Percentiles rank a stretch among this genome's conserved stretches.
These are phyloP conservation scores for Cladosporium sp. DNA, from an alignment of 2,329 filamentous ascomycete species.

Conservation along the genomic window DNA sequence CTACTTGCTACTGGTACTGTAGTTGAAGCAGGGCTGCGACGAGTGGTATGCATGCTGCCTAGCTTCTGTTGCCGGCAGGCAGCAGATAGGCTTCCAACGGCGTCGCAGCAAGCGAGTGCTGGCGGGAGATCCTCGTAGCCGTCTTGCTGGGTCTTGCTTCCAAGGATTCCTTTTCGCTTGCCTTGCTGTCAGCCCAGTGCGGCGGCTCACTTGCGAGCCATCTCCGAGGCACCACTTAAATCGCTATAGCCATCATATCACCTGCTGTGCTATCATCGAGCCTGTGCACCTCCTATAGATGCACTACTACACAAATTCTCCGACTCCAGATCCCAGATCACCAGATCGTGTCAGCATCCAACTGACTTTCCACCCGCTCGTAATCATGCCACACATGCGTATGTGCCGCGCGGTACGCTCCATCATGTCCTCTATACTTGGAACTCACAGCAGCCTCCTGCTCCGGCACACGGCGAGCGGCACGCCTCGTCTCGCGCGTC, in stretches of 20 bases:
- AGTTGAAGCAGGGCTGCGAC: neutral
- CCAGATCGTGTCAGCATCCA: neutral
- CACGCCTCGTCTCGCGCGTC: no score
- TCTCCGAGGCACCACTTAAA: neutral
- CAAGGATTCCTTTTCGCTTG: neutral
- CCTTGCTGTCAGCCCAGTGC: neutral
- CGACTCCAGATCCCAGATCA: no score
- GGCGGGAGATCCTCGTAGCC: conserved; percentile 1
- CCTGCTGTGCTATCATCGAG: no score
- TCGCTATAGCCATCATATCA: no score
- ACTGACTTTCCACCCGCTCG: no score
- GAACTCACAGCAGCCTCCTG: no score
- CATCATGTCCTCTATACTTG: no score
- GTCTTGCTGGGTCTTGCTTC: neutral
- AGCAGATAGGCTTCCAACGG: conserved; percentile 3
- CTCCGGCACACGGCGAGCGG: no score
- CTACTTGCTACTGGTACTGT: neutral
- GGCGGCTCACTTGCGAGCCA: neutral
- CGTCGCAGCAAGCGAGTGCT: conserved; percentile 8
- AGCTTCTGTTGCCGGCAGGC: neutral
- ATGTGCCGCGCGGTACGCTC: no score
- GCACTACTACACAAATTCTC: neutral
- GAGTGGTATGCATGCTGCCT: neutral
- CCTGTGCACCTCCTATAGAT: neutral
- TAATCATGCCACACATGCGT: no score